Evolutionary conservation across 176 grass and related monocot species (phyloP).

Genomic region (sorghum (Sorghum bicolor)): Sorghum_bicolor_NCBIv3 NC_012871.2:73600501-73601000

Average conservation of each 20-base stretch:
- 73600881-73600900: slow-evolving; percentile 2
- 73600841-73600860: background rate
- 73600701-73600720: background rate
- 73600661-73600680: background rate
- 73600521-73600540: background rate
- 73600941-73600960: background rate
- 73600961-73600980: slow-evolving; percentile 11
- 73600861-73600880: background rate
- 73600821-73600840: slow-evolving; percentile 21
- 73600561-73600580: background rate
- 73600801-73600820: background rate
- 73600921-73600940: background rate
- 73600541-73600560: background rate
- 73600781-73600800: too few species aligned
- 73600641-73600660: background rate
- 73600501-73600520: background rate
- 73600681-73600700: background rate
- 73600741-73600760: background rate
- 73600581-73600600: background rate
- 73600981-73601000: slow-evolving; percentile 16
- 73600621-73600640: background rate
- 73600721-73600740: background rate
- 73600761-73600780: too few species aligned
- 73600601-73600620: too few species aligned
- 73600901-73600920: background rate